Base-by-base conservation (phyloP, 176 grass and related monocot species). In the Oryza punctata region DNA sequence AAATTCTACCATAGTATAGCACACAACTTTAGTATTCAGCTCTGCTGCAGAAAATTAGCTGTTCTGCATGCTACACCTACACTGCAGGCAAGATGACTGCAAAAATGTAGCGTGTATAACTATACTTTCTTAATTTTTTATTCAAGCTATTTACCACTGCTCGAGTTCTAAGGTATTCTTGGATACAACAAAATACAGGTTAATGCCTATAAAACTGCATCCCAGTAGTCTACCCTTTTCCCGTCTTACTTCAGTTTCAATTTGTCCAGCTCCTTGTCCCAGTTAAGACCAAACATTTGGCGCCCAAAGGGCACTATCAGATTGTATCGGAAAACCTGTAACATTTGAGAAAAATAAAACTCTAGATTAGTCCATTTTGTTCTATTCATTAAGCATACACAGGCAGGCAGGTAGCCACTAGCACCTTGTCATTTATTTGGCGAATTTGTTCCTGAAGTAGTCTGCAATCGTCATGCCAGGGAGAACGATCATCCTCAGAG, bases 201-300 rank as follows among this genome's bases (percentile, higher is more conserved):
- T 10, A 49, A 47, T 19, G 16, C 15, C 30, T 60, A 25, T 4
- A 9, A 67, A 75, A 57, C 19, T 68, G 45, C 10, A 23, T 77
- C 50, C 32, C 68, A 28, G 24, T 28, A 28, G 14, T 30, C 7
- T 43, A 74, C 10, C 37, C 26, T 65, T 10, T 75, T 44, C 35
- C 49, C 14, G 1, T 83, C 68, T 78, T 90, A 72, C 41, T 84
- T 65, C 50, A 91, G 60, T 16, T 90, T 88, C 78, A 94, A 67
- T 60, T 90, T 94, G 38, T 78, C 86, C 67, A 91, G 79, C 75
- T 97, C 95, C 90, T 91, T 97, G 52, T 94, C 95, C 95, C 92
- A 97, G 30, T 86, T 97, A 45, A 97, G 88, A 70, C 92, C 88
- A 77, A 92, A 90, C 92, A 97, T 94, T 78, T 97, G 95, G 24